These are phyloP conservation scores for Rhizopogon vinicolor DNA, from an alignment of 768 basidiomycete species.

Conservation along the genomic window DNA sequence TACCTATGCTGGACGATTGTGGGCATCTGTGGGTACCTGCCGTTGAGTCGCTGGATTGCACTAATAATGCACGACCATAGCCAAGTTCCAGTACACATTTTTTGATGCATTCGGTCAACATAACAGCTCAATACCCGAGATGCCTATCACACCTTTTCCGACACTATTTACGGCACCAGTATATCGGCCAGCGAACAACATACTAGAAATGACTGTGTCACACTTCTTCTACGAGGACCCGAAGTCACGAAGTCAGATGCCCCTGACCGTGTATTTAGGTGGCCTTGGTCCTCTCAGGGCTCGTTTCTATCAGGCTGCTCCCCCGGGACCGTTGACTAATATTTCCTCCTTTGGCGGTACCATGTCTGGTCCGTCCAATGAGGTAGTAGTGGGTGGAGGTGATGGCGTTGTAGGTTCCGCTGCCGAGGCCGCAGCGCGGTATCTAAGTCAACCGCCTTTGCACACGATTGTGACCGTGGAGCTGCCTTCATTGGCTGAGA, in stretches of 20 bases:
- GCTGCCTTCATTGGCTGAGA: slow-evolving; percentile 71
- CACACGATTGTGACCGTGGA: slow-evolving; percentile 86
- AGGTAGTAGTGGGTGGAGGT: slow-evolving; percentile 22
- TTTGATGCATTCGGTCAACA: slow-evolving; percentile 80
- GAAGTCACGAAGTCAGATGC: slow-evolving; percentile 55
- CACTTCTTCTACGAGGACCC: slow-evolving; percentile 85
- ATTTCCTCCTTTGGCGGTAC: slow-evolving; percentile 56
- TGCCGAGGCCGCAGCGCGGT: slow-evolving; percentile 36
- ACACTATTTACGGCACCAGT: slow-evolving; percentile 77
- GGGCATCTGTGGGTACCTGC: slow-evolving; percentile 72
- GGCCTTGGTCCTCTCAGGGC: slow-evolving; percentile 82
- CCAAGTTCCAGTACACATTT: slow-evolving; percentile 93
- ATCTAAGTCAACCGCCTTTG: slow-evolving; percentile 46
- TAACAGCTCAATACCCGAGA: slow-evolving; percentile 68
- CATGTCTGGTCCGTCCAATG: slow-evolving; percentile 33
- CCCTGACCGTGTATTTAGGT: slow-evolving; percentile 86
- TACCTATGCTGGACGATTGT: slow-evolving; percentile 96
- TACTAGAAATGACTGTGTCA: slow-evolving; percentile 79
- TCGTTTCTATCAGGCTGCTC: slow-evolving; percentile 69
- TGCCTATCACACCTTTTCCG: slow-evolving; percentile 87
- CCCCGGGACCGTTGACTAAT: slow-evolving; percentile 63
- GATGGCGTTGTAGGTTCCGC: slow-evolving; percentile 12
- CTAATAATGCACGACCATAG: slow-evolving; percentile 35
- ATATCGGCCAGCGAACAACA: slow-evolving; percentile 67
- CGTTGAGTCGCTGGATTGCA: slow-evolving; percentile 3